These are phyloP conservation scores for Rosa lucieae DNA, from an alignment of 306 rosid species.

Conservation along the genomic window DNA sequence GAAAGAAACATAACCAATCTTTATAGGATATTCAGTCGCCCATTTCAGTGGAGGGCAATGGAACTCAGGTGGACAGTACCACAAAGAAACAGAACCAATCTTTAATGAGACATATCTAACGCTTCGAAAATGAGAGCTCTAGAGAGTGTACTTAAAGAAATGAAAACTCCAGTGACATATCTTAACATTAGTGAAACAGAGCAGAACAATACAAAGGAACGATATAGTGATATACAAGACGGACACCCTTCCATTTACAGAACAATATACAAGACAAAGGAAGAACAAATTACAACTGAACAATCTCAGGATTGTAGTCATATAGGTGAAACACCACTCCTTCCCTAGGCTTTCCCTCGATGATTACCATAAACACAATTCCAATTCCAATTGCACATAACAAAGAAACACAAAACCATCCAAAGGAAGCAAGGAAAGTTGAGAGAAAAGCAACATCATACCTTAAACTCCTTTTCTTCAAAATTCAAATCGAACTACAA, in stretches of 20 bases:
- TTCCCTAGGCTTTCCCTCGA: too few species aligned
- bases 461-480: too few species aligned
- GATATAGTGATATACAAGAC: too few species aligned
- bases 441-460: too few species aligned
- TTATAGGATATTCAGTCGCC: constrained; percentile 86
- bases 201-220: too few species aligned
- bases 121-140: constrained; percentile 79
- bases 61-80: constrained; percentile 95
- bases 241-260: constrained; percentile 83
- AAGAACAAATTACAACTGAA: constrained; percentile 33
- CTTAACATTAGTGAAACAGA: constrained; percentile 87
- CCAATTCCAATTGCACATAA: too few species aligned
- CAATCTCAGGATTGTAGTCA: neutral
- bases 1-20: too few species aligned
- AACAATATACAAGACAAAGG: constrained; percentile 42
- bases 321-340: too few species aligned
- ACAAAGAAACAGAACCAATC: constrained; percentile 77
- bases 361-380: too few species aligned
- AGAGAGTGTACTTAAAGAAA: constrained; percentile 55
- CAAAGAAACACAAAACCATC: too few species aligned
- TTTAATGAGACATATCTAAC: constrained; percentile 43
- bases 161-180: constrained; percentile 67
- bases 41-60: constrained; percentile 98
- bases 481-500: too few species aligned
- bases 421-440: too few species aligned